Percentiles rank a stretch among this genome's conserved stretches.
Evolutionary conservation across 2,329 filamentous ascomycete genomes (phyloP).

Genomic region (Penicillium sp.): DNA sequence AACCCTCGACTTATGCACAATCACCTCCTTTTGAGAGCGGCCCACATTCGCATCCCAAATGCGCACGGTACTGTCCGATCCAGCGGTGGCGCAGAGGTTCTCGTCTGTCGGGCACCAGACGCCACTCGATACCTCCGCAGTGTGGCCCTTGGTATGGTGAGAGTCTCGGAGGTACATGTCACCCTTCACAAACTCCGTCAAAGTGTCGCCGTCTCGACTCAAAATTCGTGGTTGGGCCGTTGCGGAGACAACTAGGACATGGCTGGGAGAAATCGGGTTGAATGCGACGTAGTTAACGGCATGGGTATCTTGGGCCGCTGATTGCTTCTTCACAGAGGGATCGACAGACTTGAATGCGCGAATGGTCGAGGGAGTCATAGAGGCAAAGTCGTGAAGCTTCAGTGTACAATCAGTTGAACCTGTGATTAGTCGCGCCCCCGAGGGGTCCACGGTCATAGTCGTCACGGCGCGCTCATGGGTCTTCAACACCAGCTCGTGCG

Average conservation of each 20-base stretch:
- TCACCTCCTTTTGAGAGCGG: constrained; percentile 85
- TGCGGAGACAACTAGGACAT: constrained; percentile 84
- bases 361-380: constrained; percentile 92
- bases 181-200: constrained; percentile 91
- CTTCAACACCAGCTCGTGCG: constrained; percentile 89
- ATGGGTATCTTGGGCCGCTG: constrained; percentile 76
- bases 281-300: constrained; percentile 85
- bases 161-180: constrained; percentile 98
- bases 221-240: constrained; percentile 89
- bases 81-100: constrained; percentile 84
- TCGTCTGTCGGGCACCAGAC: constrained; percentile 88
- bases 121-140: constrained; percentile 85
- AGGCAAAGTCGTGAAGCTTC: constrained; percentile 92
- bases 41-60: constrained; percentile 98
- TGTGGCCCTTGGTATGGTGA: constrained; percentile 95
- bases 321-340: constrained; percentile 74
- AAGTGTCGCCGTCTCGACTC: constrained; percentile 80
- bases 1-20: constrained; percentile 93
- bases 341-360: constrained; percentile 92
- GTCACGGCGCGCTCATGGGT: constrained; percentile 90
- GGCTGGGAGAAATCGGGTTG: constrained; percentile 76
- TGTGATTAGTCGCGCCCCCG: constrained; percentile 82
- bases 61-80: constrained; percentile 89
- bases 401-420: constrained; percentile 88
- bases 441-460: constrained; percentile 78